Evolutionary conservation across 1,284 basidiomycete genomes (phyloP).

Genomic region (Malassezia furfur): DNA sequence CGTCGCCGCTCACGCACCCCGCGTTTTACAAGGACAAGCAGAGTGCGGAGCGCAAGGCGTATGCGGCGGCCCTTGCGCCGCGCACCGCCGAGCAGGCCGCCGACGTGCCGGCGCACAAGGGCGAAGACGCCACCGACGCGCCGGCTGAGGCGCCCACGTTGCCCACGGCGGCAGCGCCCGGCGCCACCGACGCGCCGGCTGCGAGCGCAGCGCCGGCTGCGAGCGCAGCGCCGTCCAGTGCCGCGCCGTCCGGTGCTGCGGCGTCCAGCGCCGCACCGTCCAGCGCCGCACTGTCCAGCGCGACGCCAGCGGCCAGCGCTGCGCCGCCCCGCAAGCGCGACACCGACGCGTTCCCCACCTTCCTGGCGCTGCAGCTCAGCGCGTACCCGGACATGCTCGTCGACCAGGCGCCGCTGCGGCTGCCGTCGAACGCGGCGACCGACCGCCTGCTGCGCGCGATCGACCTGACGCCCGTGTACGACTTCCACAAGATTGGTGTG

Average conservation of each 20-base stretch:
- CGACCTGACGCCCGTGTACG: conserved; percentile 84
- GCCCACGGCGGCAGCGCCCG: background rate
- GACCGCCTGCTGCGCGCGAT: conserved; percentile 63
- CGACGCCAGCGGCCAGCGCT: too few relatives aligned
- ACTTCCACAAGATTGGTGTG: conserved; percentile 92
- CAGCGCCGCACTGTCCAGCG: too few relatives aligned
- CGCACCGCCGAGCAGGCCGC: background rate
- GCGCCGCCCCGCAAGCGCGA: background rate
- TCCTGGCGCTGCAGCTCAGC: conserved; percentile 76
- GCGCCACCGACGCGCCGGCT: background rate
- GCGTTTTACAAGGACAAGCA: background rate
- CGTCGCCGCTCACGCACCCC: conserved; percentile 2
- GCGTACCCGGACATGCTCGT: conserved; percentile 40
- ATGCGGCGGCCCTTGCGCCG: background rate
- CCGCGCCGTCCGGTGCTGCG: too few relatives aligned
- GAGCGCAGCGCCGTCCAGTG: too few relatives aligned
- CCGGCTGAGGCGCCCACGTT: background rate
- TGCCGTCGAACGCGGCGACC: conserved; percentile 54
- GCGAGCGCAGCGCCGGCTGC: background rate
- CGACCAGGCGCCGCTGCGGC: conserved; percentile 48
- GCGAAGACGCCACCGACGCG: background rate
- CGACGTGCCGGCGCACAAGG: background rate
- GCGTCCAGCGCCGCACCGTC: too few relatives aligned
- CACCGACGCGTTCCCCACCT: conserved; percentile 64
- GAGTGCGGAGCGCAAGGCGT: background rate